Conservation (phyloP, 257 asterid genomes). For the Schizonepeta tenuifolia region DNA sequence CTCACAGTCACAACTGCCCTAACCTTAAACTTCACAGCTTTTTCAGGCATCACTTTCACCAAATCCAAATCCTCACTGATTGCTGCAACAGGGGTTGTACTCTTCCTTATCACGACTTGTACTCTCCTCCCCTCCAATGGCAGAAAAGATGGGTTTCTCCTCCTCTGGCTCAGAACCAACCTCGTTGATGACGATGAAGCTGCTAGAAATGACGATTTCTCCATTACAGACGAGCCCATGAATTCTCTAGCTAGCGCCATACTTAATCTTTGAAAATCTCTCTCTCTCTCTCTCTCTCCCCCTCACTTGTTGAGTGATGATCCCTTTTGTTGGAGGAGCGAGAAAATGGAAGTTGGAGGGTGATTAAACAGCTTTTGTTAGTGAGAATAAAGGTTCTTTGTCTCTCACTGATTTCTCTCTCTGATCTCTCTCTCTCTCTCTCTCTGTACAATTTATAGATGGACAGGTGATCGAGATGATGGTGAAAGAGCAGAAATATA, state of each 20-base stretch:
- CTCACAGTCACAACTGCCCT: slow-evolving; percentile 84
- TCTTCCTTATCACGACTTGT: slow-evolving; percentile 32
- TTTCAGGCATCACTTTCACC: slow-evolving; percentile 70
- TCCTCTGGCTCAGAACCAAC: slow-evolving; percentile 26
- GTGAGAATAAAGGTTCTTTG: background rate
- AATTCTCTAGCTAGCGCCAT: slow-evolving; percentile 80
- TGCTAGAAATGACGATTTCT: slow-evolving; percentile 46
- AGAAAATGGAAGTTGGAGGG: slow-evolving; percentile 15
- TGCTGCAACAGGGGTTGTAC: slow-evolving; percentile 58
- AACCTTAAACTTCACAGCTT: slow-evolving; percentile 72
- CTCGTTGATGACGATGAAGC: slow-evolving; percentile 33
- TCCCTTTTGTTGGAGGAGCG: slow-evolving; percentile 14
- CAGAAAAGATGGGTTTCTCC: slow-evolving; percentile 30
- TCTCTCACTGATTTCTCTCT: background rate
- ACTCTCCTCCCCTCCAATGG: slow-evolving; percentile 44
- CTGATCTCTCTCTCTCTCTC: background rate
- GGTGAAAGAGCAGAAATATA: background rate
- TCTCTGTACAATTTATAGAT: background rate
- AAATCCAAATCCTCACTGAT: slow-evolving; percentile 75
- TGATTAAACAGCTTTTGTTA: slow-evolving; percentile 18
- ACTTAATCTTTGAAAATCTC: background rate
- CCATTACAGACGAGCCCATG: slow-evolving; percentile 59
- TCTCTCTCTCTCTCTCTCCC: too few relatives aligned
- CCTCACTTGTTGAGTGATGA: background rate
- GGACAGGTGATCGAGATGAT: background rate